Conservation (phyloP, 768 basidiomycete species). For the Termitomyces sp. region DNA sequence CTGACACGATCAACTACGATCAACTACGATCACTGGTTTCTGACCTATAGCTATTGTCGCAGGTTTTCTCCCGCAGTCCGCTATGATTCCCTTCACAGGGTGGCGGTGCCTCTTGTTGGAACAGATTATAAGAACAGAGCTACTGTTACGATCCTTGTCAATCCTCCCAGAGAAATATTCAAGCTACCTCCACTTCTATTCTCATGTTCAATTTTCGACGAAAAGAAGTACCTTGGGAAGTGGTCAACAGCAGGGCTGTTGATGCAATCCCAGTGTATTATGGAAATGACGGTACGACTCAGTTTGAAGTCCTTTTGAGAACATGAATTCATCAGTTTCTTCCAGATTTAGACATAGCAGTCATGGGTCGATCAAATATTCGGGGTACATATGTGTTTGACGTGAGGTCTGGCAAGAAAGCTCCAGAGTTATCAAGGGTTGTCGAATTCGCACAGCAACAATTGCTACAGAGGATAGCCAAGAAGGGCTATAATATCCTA, state of each 20-base stretch:
- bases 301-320: background rate
- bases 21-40: background rate
- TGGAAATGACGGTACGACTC: constrained; percentile 49
- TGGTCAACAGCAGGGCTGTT: constrained; percentile 61
- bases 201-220: constrained; percentile 45
- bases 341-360: constrained; percentile 55
- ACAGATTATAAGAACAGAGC: constrained; percentile 12
- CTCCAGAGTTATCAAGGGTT: constrained; percentile 44
- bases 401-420: constrained; percentile 38
- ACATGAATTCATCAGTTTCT: background rate
- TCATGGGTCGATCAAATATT: constrained; percentile 48
- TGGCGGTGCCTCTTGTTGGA: constrained; percentile 10
- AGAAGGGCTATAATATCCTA: constrained; percentile 58
- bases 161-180: background rate
- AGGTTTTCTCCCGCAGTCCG: constrained; percentile 15
- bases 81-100: background rate
- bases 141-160: constrained; percentile 6
- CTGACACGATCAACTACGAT: background rate
- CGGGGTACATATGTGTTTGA: constrained; percentile 64
- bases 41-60: background rate
- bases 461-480: constrained; percentile 49
- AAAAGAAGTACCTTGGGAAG: constrained; percentile 70
- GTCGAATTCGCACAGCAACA: constrained; percentile 62
- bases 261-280: constrained; percentile 62
- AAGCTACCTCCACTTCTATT: background rate